Evolutionary conservation across 1,284 basidiomycete genomes (phyloP), one percentile per base, ranked within the genome.

Genomic region (Laetiporus sulphureus): DNA sequence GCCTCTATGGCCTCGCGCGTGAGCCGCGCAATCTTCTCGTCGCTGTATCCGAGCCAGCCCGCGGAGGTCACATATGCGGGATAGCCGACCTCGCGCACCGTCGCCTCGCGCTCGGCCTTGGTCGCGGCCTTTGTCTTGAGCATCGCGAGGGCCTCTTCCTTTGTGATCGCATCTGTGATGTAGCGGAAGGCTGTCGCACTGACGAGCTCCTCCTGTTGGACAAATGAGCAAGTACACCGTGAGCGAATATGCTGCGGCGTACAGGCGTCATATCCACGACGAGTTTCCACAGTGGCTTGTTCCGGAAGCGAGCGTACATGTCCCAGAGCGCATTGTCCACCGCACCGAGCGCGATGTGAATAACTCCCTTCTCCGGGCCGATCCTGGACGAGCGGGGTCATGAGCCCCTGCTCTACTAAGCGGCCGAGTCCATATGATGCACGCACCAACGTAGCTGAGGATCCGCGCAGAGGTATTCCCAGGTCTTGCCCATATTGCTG

Each of bases 21-120:
- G 41, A 98, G 74, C 13, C 81, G 77, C 3, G 80, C 77, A 35
- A 97, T 81, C 62, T 97, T 97, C 58, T 93, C 92, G 58, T 97
- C 92, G 22, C 76, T 78, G 68, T 97, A 97, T 2, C 83, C 88
- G 18, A 93, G 75, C 91, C 91, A 95, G 38, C 93, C 93, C 20
- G 89, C 92, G 11, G 86, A 91, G 10, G 93, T 97, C 23, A 96
- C 90, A 63, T 97, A 97, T 21, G 92, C 91, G 16, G 92, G 93
- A 65, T 96, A 96, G 69, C 84, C 86, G 40, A 77, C 44, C 51
- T 80, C 68, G 46, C 71, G 71, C 19, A 92, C 91, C 40, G 71
- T 78, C 11, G 67, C 73, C 60, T 94, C 88, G 29, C 92, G 73
- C 48, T 83, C 83, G 32, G 74, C 73, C 69, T 95, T 96, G 18